phyloP scores from a whole-genome alignment of 2,329 filamentous ascomycete genomes.

The Trichophyton schoenleinii region DNA sequence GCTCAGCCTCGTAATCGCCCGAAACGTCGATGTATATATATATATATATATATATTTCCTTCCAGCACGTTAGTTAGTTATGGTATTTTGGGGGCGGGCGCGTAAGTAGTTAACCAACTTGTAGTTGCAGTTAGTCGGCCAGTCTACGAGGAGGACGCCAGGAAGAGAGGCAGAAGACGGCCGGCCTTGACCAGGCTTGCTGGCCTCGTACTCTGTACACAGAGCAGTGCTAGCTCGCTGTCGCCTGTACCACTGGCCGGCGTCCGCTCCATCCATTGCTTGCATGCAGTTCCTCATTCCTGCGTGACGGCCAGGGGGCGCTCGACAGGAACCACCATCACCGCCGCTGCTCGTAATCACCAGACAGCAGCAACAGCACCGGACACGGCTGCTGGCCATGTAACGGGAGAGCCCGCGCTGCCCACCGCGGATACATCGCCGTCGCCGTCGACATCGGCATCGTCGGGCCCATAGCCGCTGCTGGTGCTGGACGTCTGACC shows the following conservation, averaged over 20 bases:
- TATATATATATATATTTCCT: neutral
- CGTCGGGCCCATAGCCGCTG: neutral
- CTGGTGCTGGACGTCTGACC: neutral
- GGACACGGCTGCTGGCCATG: neutral
- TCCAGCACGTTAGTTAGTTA: neutral
- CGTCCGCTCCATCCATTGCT: neutral
- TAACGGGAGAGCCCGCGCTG: neutral
- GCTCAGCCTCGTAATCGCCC: neutral
- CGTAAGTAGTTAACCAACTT: neutral
- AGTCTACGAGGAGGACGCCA: neutral
- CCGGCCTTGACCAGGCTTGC: neutral
- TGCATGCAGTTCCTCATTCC: neutral
- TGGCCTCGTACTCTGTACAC: neutral
- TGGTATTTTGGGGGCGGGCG: neutral
- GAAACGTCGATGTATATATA: neutral
- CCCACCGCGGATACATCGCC: too few relatives aligned
- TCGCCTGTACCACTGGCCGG: neutral
- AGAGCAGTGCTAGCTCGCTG: slow-evolving; percentile 1
- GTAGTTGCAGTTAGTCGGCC: too few relatives aligned
- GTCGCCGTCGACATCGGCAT: too few relatives aligned
- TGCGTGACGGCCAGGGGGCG: neutral
- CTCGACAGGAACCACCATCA: neutral
- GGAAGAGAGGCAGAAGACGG: neutral
- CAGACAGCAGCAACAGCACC: too few relatives aligned
- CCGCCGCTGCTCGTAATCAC: neutral